A percentile compares a stretch with the other conserved stretches of the same genome.
phyloP scores from a whole-genome alignment of 495 filamentous ascomycete species.

The Penicillium paradoxum region DNA sequence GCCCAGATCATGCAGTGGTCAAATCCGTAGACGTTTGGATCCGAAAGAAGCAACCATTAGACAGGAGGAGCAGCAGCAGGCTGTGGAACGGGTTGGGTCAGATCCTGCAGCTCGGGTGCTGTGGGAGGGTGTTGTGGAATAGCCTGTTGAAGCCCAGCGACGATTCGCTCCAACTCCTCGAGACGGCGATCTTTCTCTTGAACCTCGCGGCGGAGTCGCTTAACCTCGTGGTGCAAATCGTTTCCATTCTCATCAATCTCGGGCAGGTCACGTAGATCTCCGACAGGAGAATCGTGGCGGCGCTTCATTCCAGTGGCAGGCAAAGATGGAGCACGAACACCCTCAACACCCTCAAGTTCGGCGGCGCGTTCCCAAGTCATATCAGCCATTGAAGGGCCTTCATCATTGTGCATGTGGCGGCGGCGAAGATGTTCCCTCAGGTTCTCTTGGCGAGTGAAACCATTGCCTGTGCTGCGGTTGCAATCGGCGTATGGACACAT shows the following conservation, averaged over 20 bases:
- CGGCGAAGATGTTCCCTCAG: conserved; percentile 84
- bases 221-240: conserved; percentile 54
- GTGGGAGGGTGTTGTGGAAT: conserved; percentile 30
- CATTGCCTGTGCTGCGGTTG: conserved; percentile 74
- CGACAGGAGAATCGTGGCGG: conserved; percentile 43
- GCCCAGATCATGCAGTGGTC: conserved; percentile 17
- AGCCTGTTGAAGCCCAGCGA: conserved; percentile 40
- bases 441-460: conserved; percentile 87
- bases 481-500: conserved; percentile 80
- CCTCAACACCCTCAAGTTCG: conserved; percentile 18
- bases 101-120: conserved; percentile 13
- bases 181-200: conserved; percentile 47
- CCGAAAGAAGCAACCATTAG: conserved; percentile 1
- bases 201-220: conserved; percentile 52
- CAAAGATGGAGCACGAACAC: conserved; percentile 20
- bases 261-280: conserved; percentile 23
- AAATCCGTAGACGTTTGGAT: conserved; percentile 1
- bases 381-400: conserved; percentile 31
- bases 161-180: conserved; percentile 42
- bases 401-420: conserved; percentile 62
- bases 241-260: conserved; percentile 39
- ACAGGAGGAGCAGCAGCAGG: conserved; percentile 13
- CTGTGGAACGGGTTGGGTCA: conserved; percentile 17
- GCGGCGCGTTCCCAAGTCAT: conserved; percentile 25
- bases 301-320: conserved; percentile 33